Base-by-base conservation (phyloP, 139 green algal species). In the Desmodesmus armatus region DNA sequence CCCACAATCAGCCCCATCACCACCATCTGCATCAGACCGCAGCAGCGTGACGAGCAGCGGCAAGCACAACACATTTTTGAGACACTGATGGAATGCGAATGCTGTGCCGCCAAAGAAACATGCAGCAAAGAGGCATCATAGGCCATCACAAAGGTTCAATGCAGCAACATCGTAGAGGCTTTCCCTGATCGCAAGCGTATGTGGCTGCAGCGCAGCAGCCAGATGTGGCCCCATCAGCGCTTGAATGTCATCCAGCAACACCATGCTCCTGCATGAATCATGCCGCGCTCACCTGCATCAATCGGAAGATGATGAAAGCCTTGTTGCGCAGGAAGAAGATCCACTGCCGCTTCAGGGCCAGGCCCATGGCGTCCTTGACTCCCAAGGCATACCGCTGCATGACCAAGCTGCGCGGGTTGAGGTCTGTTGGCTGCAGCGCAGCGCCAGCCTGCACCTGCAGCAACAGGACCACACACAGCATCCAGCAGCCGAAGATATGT, bases 1-100 rank as follows among this genome's bases (percentile, higher is more conserved):
- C 75, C 75, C 2, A 82, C 70, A 4, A 82, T 70, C 15, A 60
- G 51, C 31, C 75, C 75, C 17, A 82, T 82, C 15, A 82, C n/a
- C 17, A 69, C 47, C n/a, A 62, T 13, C 75, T 78, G 43, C 43
- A 62, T n/a, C n/a, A n/a, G n/a, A n/a, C n/a, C n/a, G n/a, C n/a
- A n/a, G n/a, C n/a, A n/a, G n/a, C n/a, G n/a, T n/a, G n/a, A n/a
- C n/a, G n/a, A n/a, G n/a, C n/a, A n/a, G n/a, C n/a, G n/a, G n/a
- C n/a, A n/a, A n/a, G n/a, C n/a, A n/a, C n/a, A n/a, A n/a, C n/a
- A n/a, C n/a, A n/a, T n/a, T n/a, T n/a, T n/a, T n/a, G n/a, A n/a
- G n/a, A n/a, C n/a, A n/a, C n/a, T n/a, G n/a, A n/a, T n/a, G n/a
- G n/a, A n/a, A n/a, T n/a, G n/a, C n/a, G n/a, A n/a, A n/a, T n/a